Base-by-base conservation (phyloP, 371 early-diverging fungal species). In the Rhizopus sp. region DNA sequence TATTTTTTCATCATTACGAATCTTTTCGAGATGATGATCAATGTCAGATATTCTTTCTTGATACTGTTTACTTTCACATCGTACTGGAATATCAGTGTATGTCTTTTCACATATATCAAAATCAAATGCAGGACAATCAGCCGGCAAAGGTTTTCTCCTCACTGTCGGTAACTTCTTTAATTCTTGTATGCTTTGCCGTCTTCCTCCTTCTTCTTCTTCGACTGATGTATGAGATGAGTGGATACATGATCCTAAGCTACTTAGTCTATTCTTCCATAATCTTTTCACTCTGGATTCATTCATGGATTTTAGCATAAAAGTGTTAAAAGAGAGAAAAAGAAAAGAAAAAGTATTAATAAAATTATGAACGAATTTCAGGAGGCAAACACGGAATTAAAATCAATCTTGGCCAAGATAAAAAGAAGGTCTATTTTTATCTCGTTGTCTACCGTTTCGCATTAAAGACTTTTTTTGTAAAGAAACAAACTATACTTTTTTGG, bases 101-200 rank as follows among this genome's bases (percentile, higher is more conserved):
- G 37, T 39, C 12, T 51, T 51, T 38, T 51, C 52, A 38, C 30
- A 7, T 23, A 39, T 29, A 51, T 58, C 50, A 50, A 58, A 59
- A 45, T 55, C 59, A 59, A 63, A 59, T 9, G 13, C 23, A 3
- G 64, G 59, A 15, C 59, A 64, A 16, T 55, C 59, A 5, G 23
- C 31, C 3, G 64, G 64, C 12, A 64, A 50, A 13, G 64, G 64
- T 31, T 64, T 64, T 50, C 63, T 63, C 59, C 63, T 57, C 34
- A 57, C 9, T 10, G 37, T 56, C 32, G 3, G 40, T 34, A 16
- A 9, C 37, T n/a, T 37, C 5, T 15, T 3, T 15, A 5, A 7
- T 30, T 47, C n/a, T 3, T n/a, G 16, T 31, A 17, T 29, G 6
- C 10, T 41, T n/a, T 56, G 50, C 10, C 45, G 37, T 55, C n/a